Evolutionary conservation across 2,329 filamentous ascomycete species (phyloP), one percentile per base, ranked within the genome.

Genomic region (Ambrosiella cleistominuta): DNA sequence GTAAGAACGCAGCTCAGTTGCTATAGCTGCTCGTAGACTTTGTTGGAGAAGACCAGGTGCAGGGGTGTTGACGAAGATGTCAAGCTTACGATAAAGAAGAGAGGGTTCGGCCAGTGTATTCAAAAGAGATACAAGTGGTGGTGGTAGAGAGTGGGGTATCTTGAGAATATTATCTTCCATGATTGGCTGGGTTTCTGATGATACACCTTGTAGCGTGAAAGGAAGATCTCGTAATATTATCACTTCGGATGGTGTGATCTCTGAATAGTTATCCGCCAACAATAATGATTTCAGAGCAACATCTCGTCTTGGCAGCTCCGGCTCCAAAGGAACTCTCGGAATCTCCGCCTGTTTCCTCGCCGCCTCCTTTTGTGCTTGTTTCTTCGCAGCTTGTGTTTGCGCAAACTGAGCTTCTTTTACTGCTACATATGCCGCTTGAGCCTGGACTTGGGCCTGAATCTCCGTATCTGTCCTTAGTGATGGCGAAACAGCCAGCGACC

Each of bases 41-140:
- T 98, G 93, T 7, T 84, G 87, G 4, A 98, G 78, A n/a, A 98
- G 74, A 0, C 91, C 90, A 38, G 85, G 83, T 54, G 88, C 85
- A 1, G 82, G 81, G 3, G 84, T 84, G 61, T 94, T 85, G 59
- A 91, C 85, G 69, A 95, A 98, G 2, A 78, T 76, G 12, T 88
- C 81, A 0, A 98, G 77, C 1, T 81, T 81, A 61, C 84, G 82
- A 67, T 96, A 98, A 7, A 98, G 75, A n/a, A 98, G 74, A 4
- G 91, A 94, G 7, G 93, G 93, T 67, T 98, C 93, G 1, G 93
- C 89, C 17, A 98, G 74, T 0, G 86, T 88, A 65, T 98, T 88
- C 1, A 98, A 74, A 8, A 98, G 76, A 13, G 89, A 90, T 12
- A 97, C 75, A 8, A 97, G 75, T 1, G 93, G 91, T 5, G 90